Evolutionary conservation across 805 yeast species (phyloP), one percentile per base, ranked within the genome.

Genomic region (Pichia manshurica): DNA sequence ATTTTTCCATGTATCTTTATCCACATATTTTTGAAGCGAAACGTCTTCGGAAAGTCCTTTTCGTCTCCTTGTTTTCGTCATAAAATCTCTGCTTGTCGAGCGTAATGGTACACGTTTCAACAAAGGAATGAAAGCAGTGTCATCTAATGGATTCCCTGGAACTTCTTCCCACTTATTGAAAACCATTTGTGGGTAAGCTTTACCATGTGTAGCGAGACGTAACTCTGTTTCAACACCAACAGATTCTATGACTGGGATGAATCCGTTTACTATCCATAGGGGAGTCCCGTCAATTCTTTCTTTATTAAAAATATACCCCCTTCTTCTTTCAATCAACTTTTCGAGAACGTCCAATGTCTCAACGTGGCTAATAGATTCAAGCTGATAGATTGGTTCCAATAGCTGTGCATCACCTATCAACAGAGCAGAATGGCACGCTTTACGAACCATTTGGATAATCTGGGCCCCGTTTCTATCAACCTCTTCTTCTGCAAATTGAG

Each of bases 141-240:
- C 66, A 61, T 91, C 96, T 56, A 91, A 59, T 8, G 97, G 98
- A 66, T 91, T 88, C 0, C 99, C 99, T 2, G 96, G 96, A 0
- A 87, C 95, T 3, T 71, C 64, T 19, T 77, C 74, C 96, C 96
- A 93, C 48, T 73, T 74, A 47, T 74, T 73, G 63, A 87, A 87
- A 42, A 74, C 75, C 51, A 84, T 61, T 41, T 78, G 78, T 40
- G 88, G 78, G 71, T 79, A 73, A 0, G 93, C 90, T 56, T 78
- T 83, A 4, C 96, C 96, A 52, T 79, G 81, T 0, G 96, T 81
- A 12, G 81, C 76, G 12, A 87, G 64, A 52, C 96, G 66, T 29
- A 93, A 66, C 62, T 93, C 99, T 0, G 95, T 80, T 59, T 87
- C 96, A 41, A 93, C 72, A 0, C 98, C 99, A 46, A 84, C 70